Conservation (phyloP, 2,329 filamentous ascomycete genomes). For the Emmonsiellopsis sp. region DNA sequence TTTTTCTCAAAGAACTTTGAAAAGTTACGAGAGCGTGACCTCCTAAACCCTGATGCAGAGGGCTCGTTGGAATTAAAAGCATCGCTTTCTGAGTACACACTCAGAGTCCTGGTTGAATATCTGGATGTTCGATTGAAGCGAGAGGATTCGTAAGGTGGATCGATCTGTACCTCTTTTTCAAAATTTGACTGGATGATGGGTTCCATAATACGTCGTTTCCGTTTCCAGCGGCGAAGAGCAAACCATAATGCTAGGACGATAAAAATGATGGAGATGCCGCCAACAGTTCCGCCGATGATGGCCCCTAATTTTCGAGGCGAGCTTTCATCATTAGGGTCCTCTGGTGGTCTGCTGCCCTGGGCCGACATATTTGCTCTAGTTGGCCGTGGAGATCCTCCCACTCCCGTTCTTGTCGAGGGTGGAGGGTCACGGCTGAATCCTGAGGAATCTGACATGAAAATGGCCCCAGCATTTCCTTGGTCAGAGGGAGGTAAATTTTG, state of each 20-base stretch:
- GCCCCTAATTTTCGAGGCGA: conserved; percentile 10
- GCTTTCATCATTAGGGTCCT: conserved; percentile 5
- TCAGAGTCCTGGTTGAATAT: not conserved
- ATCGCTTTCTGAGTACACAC: not conserved
- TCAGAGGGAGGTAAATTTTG: not conserved
- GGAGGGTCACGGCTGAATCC: not conserved
- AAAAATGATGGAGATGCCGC: conserved; percentile 18
- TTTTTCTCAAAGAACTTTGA: not conserved
- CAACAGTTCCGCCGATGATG: conserved; percentile 22
- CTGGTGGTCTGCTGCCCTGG: not conserved
- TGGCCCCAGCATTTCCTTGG: not conserved
- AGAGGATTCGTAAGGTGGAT: not conserved
- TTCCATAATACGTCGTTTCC: conserved; percentile 1
- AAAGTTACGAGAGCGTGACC: not conserved
- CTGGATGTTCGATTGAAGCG: not conserved
- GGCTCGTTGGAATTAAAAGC: not conserved
- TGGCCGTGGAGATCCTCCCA: not conserved
- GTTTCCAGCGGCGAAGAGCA: conserved; percentile 16
- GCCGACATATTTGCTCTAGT: not conserved
- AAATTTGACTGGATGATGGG: not conserved
- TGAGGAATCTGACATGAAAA: not conserved
- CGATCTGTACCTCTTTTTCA: not conserved
- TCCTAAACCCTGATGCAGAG: not conserved
- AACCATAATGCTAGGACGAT: conserved; percentile 16
- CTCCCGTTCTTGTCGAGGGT: not conserved